A percentile compares a stretch with the other conserved stretches of the same genome.
These are phyloP conservation scores for Arthrinium puccinioides DNA, from an alignment of 2,329 filamentous ascomycete species.

Conservation along the genomic window DNA sequence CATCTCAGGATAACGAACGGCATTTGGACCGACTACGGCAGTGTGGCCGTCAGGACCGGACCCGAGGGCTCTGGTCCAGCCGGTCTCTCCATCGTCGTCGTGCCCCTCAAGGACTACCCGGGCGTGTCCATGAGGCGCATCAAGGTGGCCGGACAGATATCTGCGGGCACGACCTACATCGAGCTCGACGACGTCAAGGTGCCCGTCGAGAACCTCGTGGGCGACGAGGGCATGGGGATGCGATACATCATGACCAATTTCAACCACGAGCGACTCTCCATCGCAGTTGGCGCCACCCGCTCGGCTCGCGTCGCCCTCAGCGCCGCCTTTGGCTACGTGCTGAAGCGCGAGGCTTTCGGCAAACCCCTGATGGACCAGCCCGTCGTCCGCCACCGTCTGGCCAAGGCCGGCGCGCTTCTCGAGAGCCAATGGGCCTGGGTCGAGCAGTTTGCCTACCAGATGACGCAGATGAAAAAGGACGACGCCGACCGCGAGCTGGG, in stretches of 20 bases:
- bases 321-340: constrained; percentile 28
- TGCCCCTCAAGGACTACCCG: constrained; percentile 59
- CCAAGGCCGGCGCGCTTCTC: constrained; percentile 60
- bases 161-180: constrained; percentile 67
- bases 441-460: constrained; percentile 62
- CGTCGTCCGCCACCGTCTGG: constrained; percentile 65
- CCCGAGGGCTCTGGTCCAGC: constrained; percentile 45
- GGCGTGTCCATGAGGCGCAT: constrained; percentile 63
- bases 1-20: constrained; percentile 57
- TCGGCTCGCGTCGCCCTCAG: constrained; percentile 39
- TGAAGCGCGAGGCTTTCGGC: constrained; percentile 31
- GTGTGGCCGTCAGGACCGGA: constrained; percentile 69
- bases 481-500: constrained; percentile 59
- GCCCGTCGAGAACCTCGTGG: constrained; percentile 62
- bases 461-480: constrained; percentile 52
- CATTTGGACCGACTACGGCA: constrained; percentile 60
- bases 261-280: constrained; percentile 68
- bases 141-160: constrained; percentile 57
- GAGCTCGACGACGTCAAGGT: constrained; percentile 70
- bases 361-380: constrained; percentile 62
- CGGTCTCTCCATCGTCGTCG: constrained; percentile 61
- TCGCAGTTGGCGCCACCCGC: constrained; percentile 57
- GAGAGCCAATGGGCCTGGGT: constrained; percentile 68
- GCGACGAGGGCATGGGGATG: constrained; percentile 65
- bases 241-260: constrained; percentile 72